Evolutionary conservation across 106 monocot species (phyloP), one percentile per base, ranked within the genome.

Genomic region (Iris macrosiphon): DNA sequence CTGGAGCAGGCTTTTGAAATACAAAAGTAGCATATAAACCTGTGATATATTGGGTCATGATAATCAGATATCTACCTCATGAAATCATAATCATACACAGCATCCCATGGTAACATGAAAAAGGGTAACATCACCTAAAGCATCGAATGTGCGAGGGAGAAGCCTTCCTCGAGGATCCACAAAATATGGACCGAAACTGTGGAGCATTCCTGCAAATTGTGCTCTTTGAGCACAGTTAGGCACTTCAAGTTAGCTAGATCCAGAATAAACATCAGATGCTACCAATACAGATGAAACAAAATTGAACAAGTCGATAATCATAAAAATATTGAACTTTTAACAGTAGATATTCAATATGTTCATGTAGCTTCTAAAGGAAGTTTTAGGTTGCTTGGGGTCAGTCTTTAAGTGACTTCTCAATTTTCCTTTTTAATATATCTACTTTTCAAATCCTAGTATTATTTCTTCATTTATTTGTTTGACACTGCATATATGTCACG

Each of bases 101-200:
- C n/a, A n/a, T n/a, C n/a, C n/a, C n/a, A n/a, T n/a, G n/a, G n/a
- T n/a, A 19, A 35, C 20, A n/a, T 24, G 22, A 52, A 68, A 50
- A 9, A 31, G 20, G 22, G 15, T 40, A 0, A 20, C 17, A 44
- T 71, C 48, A 89, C 95, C 82, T 79, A 96, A 61, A 18, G 83
- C 59, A 60, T 95, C 95, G 66, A 73, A 88, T 10, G 95, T 61
- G 38, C 89, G 79, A 28, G 73, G 31, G 32, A 85, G 71, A 63
- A 95, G 85, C 67, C 72, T 85, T 51, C 95, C 95, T 34, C 89
- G 75, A n/a, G 85, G 75, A 79, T 95, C 95, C 45, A 89, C 46
- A 54, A 85, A 89, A 79, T 77, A 77, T 17, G 74, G 70, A 64
- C 84, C 75, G 49, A 59, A 89, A 55, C 64, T 60, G 50, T 23